Base-by-base conservation (phyloP, 495 filamentous ascomycete genomes). In the Daldinia bambusicola region DNA sequence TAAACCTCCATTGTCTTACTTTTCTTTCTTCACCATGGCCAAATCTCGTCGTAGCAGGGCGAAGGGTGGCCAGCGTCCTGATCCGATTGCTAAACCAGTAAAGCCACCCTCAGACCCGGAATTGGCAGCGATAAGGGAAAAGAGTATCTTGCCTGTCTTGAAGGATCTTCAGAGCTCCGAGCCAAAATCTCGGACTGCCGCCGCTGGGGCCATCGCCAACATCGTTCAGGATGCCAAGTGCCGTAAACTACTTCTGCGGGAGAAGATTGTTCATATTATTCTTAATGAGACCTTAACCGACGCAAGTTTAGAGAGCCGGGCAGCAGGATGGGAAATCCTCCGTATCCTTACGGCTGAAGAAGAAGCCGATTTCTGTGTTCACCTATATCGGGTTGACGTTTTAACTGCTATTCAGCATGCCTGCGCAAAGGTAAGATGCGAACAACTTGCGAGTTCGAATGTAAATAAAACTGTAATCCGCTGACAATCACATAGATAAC, bases 251-350 rank as follows among this genome's bases (percentile, higher is more conserved):
- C 80, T 90, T 18, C 78, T 90, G 40, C 79, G 86, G 43, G 88
- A 90, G 67, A 84, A 88, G 72, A 79, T 90, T 55, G 88, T 90
- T 34, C 83, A 81, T 50, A 84, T 84, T 48, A 76, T 90, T 32
- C 80, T 90, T 64, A 88, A 84, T 52, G 86, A 89, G 77, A 87
- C 85, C 32, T 76, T 90, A 34, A 87, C 85, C 37, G 87, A 90
- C 70, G 78, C 81, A 55, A 85, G 79, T 67, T 75, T 87, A 52
- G 84, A 89, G 76, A 84, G 86, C 59, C 79, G 84, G 43, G 84
- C 86, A 30, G 84, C 86, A 22, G 88, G 87, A 4, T 90, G 88
- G 88, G 81, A 84, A 12, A 86, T 89, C 66, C 81, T 90, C 55
- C 79, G 83, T 64, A 84, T 86, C 31, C 81, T 90, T 48, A 84